Base-by-base conservation (phyloP, 352 stramenopile species). In the Phytopythium chamaehyphon region DNA sequence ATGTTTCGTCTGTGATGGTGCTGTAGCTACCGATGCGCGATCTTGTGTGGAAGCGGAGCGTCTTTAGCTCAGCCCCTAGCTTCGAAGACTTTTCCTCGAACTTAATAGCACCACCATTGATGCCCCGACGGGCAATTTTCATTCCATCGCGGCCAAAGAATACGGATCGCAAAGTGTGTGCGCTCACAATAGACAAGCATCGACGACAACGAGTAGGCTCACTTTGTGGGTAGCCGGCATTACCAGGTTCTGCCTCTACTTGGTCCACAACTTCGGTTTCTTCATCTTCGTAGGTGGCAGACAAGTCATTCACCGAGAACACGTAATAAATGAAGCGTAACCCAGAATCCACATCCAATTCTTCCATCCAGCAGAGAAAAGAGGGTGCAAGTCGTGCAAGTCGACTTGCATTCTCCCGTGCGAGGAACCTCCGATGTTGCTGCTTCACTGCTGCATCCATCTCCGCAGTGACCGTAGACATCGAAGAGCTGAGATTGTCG, bases 11-110 rank as follows among this genome's bases (percentile, higher is more conserved):
- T 9, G 54, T 66, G 43, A 91, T 91, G 14, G 71, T 75, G 43
- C 81, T 87, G 61, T 91, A 91, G 66, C 70, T 86, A 11, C 74
- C 79, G 43, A 88, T 83, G 6, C 79, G 76, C 1, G 78, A 80
- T n/a, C 69, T 76, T 40, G 69, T 77, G 47, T 92, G 81, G 44
- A 92, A 81, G 14, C 81, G 76, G 14, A 90, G 39, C 12, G 47
- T 36, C 19, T 31, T 14, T 9, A 53, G 47, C 19, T 33, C 47
- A n/a, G 33, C 14, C 15, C 35, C 31, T 5, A 28, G 28, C 45
- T 28, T 28, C 28, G 28, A 33, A 15, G 28, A 1, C 3, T 4
- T 31, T 33, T 65, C 59, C 16, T 50, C 44, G 31, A 83, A 28
- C 11, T 62, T 57, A 23, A 64, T 48, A 0, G 33, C 49, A n/a